Evolutionary conservation across 2,329 filamentous ascomycete species (phyloP).

Genomic region (Pseudogymnoascus sp.): DNA sequence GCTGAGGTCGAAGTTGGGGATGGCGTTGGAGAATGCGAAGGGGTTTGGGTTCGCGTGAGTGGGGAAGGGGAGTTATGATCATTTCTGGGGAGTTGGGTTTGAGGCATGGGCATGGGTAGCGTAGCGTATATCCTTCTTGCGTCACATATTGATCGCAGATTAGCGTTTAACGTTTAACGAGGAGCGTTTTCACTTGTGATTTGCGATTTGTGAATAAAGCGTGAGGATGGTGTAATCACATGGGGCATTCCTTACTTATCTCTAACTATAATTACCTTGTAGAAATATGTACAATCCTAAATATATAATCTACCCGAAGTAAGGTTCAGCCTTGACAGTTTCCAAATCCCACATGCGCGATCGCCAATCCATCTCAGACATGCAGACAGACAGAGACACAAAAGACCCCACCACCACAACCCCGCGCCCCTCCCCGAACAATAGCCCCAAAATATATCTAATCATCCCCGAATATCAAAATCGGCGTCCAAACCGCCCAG

Average conservation of each 20-base stretch:
- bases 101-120: no score
- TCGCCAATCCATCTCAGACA: not conserved
- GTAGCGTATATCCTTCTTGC: slow-evolving; percentile 6
- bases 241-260: not conserved
- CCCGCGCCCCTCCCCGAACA: no score
- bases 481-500: no score
- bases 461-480: no score
- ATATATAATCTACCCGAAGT: not conserved
- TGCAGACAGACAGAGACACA: not conserved
- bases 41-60: slow-evolving; percentile 75
- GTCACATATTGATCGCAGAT: not conserved
- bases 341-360: not conserved
- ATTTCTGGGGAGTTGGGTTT: not conserved
- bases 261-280: not conserved
- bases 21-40: slow-evolving; percentile 80
- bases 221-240: not conserved
- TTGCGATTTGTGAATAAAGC: not conserved
- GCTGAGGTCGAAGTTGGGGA: slow-evolving; percentile 68
- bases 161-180: not conserved
- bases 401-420: no score
- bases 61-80: not conserved
- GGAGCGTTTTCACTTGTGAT: not conserved
- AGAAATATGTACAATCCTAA: not conserved
- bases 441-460: no score
- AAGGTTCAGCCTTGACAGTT: not conserved